Conservation (phyloP, 306 rosid species). For the Lotus japonicus region DNA sequence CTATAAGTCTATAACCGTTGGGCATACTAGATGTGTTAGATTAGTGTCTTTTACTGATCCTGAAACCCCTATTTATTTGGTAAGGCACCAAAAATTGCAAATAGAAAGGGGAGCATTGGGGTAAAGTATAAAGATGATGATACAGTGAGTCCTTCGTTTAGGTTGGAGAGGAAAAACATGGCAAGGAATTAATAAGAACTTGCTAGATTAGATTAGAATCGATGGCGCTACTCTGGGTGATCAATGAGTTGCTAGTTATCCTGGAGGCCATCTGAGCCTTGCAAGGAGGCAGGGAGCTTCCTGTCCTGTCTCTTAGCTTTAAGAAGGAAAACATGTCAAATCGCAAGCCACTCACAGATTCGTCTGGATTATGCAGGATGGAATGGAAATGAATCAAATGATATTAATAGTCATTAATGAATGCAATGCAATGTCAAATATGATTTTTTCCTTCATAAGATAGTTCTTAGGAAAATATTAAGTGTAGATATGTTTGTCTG, state of each 20-base stretch:
- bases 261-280: background rate
- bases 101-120: background rate
- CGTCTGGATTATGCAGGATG: background rate
- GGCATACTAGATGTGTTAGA: background rate
- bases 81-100: background rate
- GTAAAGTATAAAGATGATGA: background rate
- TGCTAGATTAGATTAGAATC: background rate
- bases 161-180: background rate
- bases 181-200: background rate
- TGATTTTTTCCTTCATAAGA: slow-evolving; percentile 9
- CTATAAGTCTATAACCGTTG: background rate
- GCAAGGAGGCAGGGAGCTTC: background rate
- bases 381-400: slow-evolving; percentile 9
- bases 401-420: slow-evolving; percentile 9
- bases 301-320: background rate
- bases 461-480: background rate
- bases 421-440: background rate
- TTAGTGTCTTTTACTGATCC: background rate
- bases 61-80: slow-evolving; percentile 11
- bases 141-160: background rate
- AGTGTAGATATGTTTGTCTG: background rate
- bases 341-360: background rate
- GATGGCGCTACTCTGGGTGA: background rate
- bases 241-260: background rate
- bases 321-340: background rate